Percentiles rank a stretch among this genome's conserved stretches.
These are phyloP conservation scores for Cichorium intybus DNA, from an alignment of 140 eudicot species.

Conservation along the genomic window DNA sequence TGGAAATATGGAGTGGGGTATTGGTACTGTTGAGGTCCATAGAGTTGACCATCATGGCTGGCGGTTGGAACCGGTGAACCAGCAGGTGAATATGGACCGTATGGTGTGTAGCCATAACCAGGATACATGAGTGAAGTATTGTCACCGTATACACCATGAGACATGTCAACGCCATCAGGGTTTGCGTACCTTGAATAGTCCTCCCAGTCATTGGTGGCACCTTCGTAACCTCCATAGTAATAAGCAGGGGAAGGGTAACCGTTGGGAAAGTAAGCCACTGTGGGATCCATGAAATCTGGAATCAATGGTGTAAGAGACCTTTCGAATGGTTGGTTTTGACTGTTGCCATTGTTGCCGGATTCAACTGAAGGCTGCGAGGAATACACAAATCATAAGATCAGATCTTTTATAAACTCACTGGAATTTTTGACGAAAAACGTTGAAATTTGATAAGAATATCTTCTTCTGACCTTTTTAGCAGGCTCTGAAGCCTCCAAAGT, in stretches of 20 bases:
- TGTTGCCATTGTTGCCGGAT: constrained; percentile 29
- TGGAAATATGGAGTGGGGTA: constrained; percentile 64
- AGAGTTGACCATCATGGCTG: constrained; percentile 67
- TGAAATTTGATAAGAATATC: neutral
- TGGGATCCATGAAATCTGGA: constrained; percentile 53
- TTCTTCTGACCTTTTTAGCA: constrained; percentile 49
- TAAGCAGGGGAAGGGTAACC: constrained; percentile 60
- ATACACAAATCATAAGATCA: neutral
- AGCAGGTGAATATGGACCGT: constrained; percentile 57
- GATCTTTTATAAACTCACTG: too few relatives aligned
- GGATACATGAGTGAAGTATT: constrained; percentile 50
- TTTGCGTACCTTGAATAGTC: constrained; percentile 55
- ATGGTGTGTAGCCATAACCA: constrained; percentile 58
- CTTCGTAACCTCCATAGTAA: constrained; percentile 73
- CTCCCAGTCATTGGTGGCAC: constrained; percentile 51
- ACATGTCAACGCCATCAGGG: constrained; percentile 61
- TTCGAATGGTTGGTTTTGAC: constrained; percentile 52
- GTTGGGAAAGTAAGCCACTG: constrained; percentile 45
- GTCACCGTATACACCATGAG: constrained; percentile 63
- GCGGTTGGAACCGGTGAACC: constrained; percentile 52
- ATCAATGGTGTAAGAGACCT: constrained; percentile 58
- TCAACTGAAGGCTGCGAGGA: constrained; percentile 47
- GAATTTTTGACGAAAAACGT: neutral
- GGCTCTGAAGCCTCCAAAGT: constrained; percentile 52
- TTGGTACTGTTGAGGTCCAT: constrained; percentile 74